phyloP scores from a whole-genome alignment of 768 basidiomycete genomes.

The Collybiopsis confluens region DNA sequence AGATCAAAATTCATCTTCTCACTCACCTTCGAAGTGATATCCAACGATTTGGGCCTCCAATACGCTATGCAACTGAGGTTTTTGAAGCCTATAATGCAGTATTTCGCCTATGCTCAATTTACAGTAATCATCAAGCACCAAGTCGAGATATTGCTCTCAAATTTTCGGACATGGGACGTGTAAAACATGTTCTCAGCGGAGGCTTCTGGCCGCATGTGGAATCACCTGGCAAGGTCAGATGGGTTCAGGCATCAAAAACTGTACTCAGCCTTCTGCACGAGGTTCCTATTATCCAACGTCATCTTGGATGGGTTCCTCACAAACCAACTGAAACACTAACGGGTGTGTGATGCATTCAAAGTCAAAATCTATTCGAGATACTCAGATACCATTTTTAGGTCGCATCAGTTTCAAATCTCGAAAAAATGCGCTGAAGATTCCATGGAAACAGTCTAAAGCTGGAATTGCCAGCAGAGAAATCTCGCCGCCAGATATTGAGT shows the following conservation, averaged over 20 bases:
- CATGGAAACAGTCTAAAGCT: background rate
- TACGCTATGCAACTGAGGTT: slow-evolving; percentile 29
- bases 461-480: background rate
- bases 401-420: background rate
- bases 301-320: too few species aligned
- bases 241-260: too few species aligned
- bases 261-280: too few species aligned
- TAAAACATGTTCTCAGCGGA: slow-evolving; percentile 29
- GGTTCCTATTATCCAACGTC: too few species aligned
- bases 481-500: background rate
- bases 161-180: slow-evolving; percentile 20
- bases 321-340: too few species aligned
- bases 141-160: slow-evolving; percentile 28
- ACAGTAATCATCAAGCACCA: slow-evolving; percentile 31
- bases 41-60: slow-evolving; percentile 26
- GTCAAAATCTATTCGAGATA: too few species aligned
- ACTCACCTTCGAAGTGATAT: slow-evolving; percentile 25
- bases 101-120: slow-evolving; percentile 29
- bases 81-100: slow-evolving; percentile 37
- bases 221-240: too few species aligned
- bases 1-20: slow-evolving; percentile 30
- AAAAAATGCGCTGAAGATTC: background rate
- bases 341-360: too few species aligned
- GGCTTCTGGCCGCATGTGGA: slow-evolving; percentile 21
- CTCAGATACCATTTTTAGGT: background rate